These are phyloP conservation scores for Allodekkera sacchari DNA, from an alignment of 805 yeast species.

Conservation along the genomic window DNA sequence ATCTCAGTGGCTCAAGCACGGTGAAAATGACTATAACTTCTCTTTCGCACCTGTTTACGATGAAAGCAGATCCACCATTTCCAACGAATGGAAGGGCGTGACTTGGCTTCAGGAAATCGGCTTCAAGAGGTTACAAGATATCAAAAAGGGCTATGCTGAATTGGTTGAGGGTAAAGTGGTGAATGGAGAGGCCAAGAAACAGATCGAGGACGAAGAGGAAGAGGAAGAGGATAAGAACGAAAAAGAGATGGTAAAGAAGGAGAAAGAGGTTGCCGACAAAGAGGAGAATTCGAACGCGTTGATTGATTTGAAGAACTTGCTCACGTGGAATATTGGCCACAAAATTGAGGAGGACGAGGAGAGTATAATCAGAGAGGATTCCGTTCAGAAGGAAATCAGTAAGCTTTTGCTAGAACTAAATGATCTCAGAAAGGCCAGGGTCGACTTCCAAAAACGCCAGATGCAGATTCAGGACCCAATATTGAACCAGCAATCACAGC, in stretches of 20 bases:
- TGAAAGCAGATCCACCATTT: slow-evolving; percentile 47
- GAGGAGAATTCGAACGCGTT: slow-evolving; percentile 1
- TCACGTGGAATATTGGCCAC: slow-evolving; percentile 21
- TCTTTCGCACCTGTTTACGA: slow-evolving; percentile 63
- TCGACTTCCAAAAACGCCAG: slow-evolving; percentile 7
- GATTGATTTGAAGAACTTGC: slow-evolving; percentile 21
- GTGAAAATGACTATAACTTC: slow-evolving; percentile 26
- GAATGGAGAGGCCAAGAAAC: slow-evolving; percentile 3
- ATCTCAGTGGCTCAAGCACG: slow-evolving; percentile 53
- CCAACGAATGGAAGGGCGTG: slow-evolving; percentile 40
- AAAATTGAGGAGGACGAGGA: slow-evolving; percentile 18
- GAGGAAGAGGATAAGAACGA: slow-evolving; percentile 5
- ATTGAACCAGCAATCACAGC: slow-evolving; percentile 4
- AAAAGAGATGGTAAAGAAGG: neutral
- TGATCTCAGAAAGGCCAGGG: slow-evolving; percentile 39
- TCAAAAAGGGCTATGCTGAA: slow-evolving; percentile 9
- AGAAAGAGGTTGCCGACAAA: neutral
- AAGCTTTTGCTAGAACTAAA: slow-evolving; percentile 40
- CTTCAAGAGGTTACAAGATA: slow-evolving; percentile 26
- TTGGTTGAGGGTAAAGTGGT: slow-evolving; percentile 1
- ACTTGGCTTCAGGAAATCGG: slow-evolving; percentile 51
- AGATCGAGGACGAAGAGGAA: slow-evolving; percentile 4
- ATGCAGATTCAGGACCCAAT: slow-evolving; percentile 4
- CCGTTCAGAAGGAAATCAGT: slow-evolving; percentile 32
- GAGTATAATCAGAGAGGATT: slow-evolving; percentile 13